phyloP scores from a whole-genome alignment of 805 yeast genomes.

The Ogataea parapolymorpha region DNA sequence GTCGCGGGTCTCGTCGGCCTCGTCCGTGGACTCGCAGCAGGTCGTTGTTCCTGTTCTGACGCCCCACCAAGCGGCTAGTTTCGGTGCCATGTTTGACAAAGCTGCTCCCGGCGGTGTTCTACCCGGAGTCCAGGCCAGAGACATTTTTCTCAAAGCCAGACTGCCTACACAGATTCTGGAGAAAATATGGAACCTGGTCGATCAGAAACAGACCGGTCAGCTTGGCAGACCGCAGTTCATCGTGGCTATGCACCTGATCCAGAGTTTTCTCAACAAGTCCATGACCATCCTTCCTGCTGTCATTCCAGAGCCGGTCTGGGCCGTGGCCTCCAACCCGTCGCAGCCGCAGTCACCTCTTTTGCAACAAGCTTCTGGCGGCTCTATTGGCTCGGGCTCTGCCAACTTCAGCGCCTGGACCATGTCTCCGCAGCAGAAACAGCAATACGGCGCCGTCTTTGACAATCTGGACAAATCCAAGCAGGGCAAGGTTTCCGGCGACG shows the following conservation, averaged over 20 bases:
- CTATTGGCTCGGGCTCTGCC: constrained; percentile 15
- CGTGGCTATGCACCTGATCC: constrained; percentile 93
- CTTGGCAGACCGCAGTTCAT: constrained; percentile 74
- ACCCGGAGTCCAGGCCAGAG: constrained; percentile 77
- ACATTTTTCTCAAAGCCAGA: constrained; percentile 84
- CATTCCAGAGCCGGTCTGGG: constrained; percentile 35
- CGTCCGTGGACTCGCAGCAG: constrained; percentile 28
- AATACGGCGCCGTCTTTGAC: constrained; percentile 77
- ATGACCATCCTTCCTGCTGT: constrained; percentile 43
- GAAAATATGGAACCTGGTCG: constrained; percentile 86
- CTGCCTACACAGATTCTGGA: constrained; percentile 75
- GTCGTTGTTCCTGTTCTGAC: constrained; percentile 51
- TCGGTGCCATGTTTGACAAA: constrained; percentile 69
- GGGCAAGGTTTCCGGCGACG: constrained; percentile 69
- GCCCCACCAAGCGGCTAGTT: constrained; percentile 57
- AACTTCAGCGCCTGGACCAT: constrained; percentile 53
- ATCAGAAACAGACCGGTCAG: constrained; percentile 68
- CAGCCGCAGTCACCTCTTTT: constrained; percentile 14
- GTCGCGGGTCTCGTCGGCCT: constrained; percentile 35
- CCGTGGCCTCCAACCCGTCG: constrained; percentile 24
- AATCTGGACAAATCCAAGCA: constrained; percentile 62
- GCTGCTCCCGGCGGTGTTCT: constrained; percentile 55
- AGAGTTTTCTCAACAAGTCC: constrained; percentile 63
- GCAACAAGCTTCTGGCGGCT: constrained; percentile 16
- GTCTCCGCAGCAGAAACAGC: constrained; percentile 64